Evolutionary conservation across 352 stramenopile genomes (phyloP).

Genomic region (Phytophthora rubi): DNA sequence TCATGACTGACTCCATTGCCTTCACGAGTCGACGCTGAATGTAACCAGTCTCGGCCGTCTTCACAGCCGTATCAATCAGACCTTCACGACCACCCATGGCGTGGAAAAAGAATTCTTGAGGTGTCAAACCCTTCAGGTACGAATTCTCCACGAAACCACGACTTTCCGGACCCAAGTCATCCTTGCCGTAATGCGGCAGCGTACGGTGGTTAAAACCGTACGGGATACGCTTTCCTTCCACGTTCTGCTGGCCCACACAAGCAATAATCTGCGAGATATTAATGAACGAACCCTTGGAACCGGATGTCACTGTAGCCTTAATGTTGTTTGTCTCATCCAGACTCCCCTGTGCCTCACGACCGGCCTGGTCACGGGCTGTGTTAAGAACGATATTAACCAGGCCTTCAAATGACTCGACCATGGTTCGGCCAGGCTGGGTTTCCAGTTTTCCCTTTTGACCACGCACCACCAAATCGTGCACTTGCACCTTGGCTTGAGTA

Average conservation of each 20-base stretch:
- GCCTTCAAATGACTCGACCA: slow-evolving; percentile 99
- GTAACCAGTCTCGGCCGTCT: slow-evolving; percentile 99
- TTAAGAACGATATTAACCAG: slow-evolving; percentile 97
- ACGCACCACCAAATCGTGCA: slow-evolving; percentile 95
- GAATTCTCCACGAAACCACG: slow-evolving; percentile 99
- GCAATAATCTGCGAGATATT: slow-evolving; percentile 99
- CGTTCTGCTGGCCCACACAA: slow-evolving; percentile 98
- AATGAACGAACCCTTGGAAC: slow-evolving; percentile 99
- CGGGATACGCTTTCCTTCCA: slow-evolving; percentile 98
- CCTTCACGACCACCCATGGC: slow-evolving; percentile 99
- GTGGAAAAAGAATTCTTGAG: slow-evolving; percentile 99
- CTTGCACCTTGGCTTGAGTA: slow-evolving; percentile 97
- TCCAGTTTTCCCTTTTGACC: slow-evolving; percentile 98
- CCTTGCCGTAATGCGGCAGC: slow-evolving; percentile 96
- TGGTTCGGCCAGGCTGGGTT: slow-evolving; percentile 98
- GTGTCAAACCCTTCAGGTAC: slow-evolving; percentile 96
- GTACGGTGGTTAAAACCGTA: slow-evolving; percentile 96
- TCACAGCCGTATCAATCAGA: slow-evolving; percentile 99
- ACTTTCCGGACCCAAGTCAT: slow-evolving; percentile 98
- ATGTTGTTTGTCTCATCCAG: slow-evolving; percentile 98
- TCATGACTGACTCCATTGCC: slow-evolving; percentile 99
- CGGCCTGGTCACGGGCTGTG: slow-evolving; percentile 85
- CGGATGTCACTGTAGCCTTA: slow-evolving; percentile 99
- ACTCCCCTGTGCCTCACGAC: slow-evolving; percentile 83
- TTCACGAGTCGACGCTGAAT: slow-evolving; percentile 99